These are phyloP conservation scores for Plasmodium inui DNA, from an alignment of 169 alveolate species.

Conservation along the genomic window DNA sequence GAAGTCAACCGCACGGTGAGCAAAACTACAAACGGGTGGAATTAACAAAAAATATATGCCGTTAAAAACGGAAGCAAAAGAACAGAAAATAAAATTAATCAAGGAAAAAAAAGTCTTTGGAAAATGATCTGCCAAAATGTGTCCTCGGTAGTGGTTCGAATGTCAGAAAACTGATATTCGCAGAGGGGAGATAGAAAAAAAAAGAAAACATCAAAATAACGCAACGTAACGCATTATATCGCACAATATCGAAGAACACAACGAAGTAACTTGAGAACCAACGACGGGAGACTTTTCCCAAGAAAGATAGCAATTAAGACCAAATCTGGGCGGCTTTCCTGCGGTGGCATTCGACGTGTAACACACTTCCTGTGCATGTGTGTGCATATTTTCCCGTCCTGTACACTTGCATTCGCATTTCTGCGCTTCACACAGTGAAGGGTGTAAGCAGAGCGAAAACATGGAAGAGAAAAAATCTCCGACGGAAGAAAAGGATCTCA, in stretches of 20 bases:
- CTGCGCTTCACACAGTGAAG: background rate
- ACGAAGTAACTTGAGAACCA: background rate
- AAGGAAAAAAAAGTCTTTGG: background rate
- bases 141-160: constrained; percentile 5
- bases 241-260: too few relatives aligned
- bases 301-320: background rate
- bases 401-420: background rate
- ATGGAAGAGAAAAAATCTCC: constrained; percentile 11
- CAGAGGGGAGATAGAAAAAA: background rate
- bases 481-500: constrained; percentile 12
- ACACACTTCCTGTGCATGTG: background rate
- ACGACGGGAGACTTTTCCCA: background rate
- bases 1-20: background rate
- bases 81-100: background rate
- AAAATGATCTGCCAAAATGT: background rate
- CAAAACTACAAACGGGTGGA: background rate
- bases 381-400: background rate
- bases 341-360: background rate
- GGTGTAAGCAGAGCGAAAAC: constrained; percentile 11
- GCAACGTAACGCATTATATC: background rate
- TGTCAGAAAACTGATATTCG: background rate
- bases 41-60: background rate
- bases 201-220: background rate
- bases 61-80: background rate
- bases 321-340: background rate